Evolutionary conservation across 495 filamentous ascomycete species (phyloP).

Genomic region (Trichocladium uniseriatum): DNA sequence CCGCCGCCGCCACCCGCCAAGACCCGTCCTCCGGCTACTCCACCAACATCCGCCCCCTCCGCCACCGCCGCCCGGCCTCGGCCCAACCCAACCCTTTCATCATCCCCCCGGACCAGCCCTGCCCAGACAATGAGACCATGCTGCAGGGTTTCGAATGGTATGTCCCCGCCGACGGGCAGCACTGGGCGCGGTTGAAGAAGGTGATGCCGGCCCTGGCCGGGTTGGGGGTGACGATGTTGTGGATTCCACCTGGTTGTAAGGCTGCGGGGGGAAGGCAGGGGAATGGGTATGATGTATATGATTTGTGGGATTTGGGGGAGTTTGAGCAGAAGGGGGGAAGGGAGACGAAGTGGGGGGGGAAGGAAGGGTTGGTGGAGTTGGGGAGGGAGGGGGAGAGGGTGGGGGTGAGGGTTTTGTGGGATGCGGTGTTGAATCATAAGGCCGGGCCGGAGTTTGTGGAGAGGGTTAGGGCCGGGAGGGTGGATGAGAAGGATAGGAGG

Average conservation of each 20-base stretch:
- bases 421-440: constrained; percentile 73
- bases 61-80: constrained; percentile 10
- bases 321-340: constrained; percentile 61
- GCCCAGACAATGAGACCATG: constrained; percentile 47
- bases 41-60: constrained; percentile 15
- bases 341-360: constrained; percentile 62
- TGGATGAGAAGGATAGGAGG: constrained; percentile 50
- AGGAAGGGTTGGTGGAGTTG: constrained; percentile 49
- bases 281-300: constrained; percentile 72
- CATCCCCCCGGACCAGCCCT: constrained; percentile 1
- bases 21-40: constrained; percentile 10
- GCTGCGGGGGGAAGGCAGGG: constrained; percentile 45
- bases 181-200: constrained; percentile 51
- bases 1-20: constrained; percentile 4
- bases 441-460: constrained; percentile 58
- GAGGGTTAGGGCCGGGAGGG: constrained; percentile 46
- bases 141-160: constrained; percentile 75
- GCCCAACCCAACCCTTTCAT: constrained; percentile 11
- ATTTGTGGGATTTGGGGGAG: constrained; percentile 74
- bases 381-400: constrained; percentile 36
- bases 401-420: constrained; percentile 56
- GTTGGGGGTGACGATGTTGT: constrained; percentile 56
- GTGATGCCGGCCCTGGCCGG: constrained; percentile 47
- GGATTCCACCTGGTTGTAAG: constrained; percentile 72
- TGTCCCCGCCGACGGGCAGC: constrained; percentile 49